These are phyloP conservation scores for Fusarium sp. DNA, from an alignment of 2,329 filamentous ascomycete species.

Conservation along the genomic window DNA sequence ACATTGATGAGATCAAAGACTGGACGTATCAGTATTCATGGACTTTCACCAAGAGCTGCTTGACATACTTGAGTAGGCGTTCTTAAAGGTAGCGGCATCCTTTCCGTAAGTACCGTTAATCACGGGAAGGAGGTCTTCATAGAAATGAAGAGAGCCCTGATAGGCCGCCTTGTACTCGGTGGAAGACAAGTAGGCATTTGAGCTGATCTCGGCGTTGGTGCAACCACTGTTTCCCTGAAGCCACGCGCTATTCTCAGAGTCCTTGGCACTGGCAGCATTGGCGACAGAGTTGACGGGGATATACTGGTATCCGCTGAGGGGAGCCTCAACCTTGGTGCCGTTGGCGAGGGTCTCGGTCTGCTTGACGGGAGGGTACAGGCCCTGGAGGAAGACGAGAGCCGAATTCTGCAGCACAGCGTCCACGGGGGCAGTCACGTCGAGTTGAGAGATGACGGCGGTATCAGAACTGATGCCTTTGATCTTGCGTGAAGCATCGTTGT, in stretches of 20 bases:
- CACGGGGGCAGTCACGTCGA: conserved; percentile 73
- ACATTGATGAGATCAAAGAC: conserved; percentile 69
- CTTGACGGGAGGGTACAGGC: conserved; percentile 81
- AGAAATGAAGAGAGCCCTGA: conserved; percentile 66
- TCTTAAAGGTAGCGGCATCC: conserved; percentile 61
- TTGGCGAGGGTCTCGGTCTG: conserved; percentile 71
- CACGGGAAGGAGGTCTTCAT: conserved; percentile 61
- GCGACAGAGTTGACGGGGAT: conserved; percentile 73
- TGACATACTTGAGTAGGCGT: conserved; percentile 66
- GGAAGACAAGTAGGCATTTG: conserved; percentile 62
- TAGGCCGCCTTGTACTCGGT: conserved; percentile 55
- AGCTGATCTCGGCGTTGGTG: conserved; percentile 61
- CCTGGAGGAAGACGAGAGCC: conserved; percentile 81
- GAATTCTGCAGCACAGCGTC: conserved; percentile 83
- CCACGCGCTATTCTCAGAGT: conserved; percentile 65
- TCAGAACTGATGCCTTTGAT: conserved; percentile 73
- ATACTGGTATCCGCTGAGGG: conserved; percentile 83
- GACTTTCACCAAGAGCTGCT: conserved; percentile 53
- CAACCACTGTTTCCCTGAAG: conserved; percentile 66
- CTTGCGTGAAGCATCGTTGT: conserved; percentile 61
- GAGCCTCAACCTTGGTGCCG: conserved; percentile 69
- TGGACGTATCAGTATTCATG: conserved; percentile 40
- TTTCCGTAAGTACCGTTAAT: conserved; percentile 60
- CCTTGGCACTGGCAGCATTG: conserved; percentile 61
- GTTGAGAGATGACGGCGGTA: conserved; percentile 71